These are phyloP conservation scores for Crepidotus variabilis DNA, from an alignment of 768 basidiomycete genomes.

Conservation along the genomic window DNA sequence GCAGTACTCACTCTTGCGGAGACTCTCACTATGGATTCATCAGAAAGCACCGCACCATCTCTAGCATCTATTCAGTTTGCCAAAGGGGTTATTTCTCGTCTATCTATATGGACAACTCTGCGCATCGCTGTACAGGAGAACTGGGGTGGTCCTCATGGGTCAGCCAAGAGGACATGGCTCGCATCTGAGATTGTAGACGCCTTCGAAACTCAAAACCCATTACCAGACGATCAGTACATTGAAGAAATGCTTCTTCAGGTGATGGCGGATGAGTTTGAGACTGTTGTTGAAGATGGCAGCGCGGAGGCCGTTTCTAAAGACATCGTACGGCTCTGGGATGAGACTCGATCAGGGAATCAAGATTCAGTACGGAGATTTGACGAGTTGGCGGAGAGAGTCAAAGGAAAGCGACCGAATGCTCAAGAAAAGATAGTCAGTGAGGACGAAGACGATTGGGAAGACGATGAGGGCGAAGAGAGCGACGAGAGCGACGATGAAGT, in stretches of 20 bases:
- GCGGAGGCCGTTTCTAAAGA: conserved; percentile 71
- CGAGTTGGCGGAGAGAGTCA: conserved; percentile 50
- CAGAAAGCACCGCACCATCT: too few species aligned
- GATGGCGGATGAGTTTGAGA: conserved; percentile 86
- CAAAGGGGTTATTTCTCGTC: conserved; percentile 77
- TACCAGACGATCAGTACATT: conserved; percentile 68
- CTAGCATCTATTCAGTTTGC: conserved; percentile 61
- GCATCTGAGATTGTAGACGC: conserved; percentile 78
- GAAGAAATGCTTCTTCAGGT: conserved; percentile 81
- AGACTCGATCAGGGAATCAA: conserved; percentile 39
- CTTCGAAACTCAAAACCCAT: conserved; percentile 51
- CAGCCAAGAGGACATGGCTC: conserved; percentile 79
- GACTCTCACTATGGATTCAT: too few species aligned
- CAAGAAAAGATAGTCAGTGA: conserved; percentile 41
- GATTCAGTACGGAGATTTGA: conserved; percentile 61
- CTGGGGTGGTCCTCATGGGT: conserved; percentile 81
- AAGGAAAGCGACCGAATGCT: conserved; percentile 52
- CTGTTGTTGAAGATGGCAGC: conserved; percentile 80
- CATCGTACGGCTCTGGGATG: conserved; percentile 66
- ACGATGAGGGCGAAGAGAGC: conserved; percentile 41
- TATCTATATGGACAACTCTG: conserved; percentile 82
- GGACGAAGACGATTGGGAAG: conserved; percentile 46
- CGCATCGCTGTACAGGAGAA: conserved; percentile 79
- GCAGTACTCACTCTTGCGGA: too few species aligned
- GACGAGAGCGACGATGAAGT: conserved; percentile 43